Evolutionary conservation across 1,284 basidiomycete species (phyloP).

Genomic region (Wolfiporia cocos): DNA sequence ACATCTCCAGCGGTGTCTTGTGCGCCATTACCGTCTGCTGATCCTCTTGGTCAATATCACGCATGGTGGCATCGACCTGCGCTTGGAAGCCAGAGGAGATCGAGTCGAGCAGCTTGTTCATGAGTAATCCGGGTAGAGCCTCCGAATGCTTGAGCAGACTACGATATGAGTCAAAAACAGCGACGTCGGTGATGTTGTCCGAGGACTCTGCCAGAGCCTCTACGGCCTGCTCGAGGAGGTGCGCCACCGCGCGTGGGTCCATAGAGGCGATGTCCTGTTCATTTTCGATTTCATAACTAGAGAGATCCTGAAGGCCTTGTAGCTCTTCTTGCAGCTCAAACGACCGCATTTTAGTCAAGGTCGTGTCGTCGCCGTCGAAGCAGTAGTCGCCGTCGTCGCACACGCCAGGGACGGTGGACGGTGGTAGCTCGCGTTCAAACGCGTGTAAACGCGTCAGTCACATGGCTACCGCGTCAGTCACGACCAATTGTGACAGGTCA

Average conservation of each 20-base stretch:
- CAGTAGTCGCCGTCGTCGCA: no score
- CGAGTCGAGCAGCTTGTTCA: slow-evolving; percentile 78
- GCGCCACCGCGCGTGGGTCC: slow-evolving; percentile 34
- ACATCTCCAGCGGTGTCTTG: slow-evolving; percentile 77
- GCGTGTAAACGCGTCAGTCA: slow-evolving; percentile 16
- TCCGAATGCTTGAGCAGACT: slow-evolving; percentile 71
- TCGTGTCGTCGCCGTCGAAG: background rate
- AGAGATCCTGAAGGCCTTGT: slow-evolving; percentile 53
- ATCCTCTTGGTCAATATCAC: slow-evolving; percentile 66
- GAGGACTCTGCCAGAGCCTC: slow-evolving; percentile 69
- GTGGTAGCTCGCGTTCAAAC: background rate
- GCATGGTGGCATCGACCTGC: slow-evolving; percentile 62
- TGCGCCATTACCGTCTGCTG: slow-evolving; percentile 65
- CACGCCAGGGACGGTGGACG: no score
- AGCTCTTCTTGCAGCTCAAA: slow-evolving; percentile 80
- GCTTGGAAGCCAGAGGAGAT: slow-evolving; percentile 64
- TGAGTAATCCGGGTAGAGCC: slow-evolving; percentile 48
- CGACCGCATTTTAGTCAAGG: slow-evolving; percentile 15
- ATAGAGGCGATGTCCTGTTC: slow-evolving; percentile 57
- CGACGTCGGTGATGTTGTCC: slow-evolving; percentile 56
- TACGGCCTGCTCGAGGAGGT: slow-evolving; percentile 63
- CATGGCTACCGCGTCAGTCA: slow-evolving; percentile 12
- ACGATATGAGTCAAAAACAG: slow-evolving; percentile 75
- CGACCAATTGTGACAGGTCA: slow-evolving; percentile 1
- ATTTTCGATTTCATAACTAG: slow-evolving; percentile 53